A percentile compares a stretch with the other conserved stretches of the same genome.
phyloP scores from a whole-genome alignment of 768 basidiomycete genomes.

The Mycena vulgaris region DNA sequence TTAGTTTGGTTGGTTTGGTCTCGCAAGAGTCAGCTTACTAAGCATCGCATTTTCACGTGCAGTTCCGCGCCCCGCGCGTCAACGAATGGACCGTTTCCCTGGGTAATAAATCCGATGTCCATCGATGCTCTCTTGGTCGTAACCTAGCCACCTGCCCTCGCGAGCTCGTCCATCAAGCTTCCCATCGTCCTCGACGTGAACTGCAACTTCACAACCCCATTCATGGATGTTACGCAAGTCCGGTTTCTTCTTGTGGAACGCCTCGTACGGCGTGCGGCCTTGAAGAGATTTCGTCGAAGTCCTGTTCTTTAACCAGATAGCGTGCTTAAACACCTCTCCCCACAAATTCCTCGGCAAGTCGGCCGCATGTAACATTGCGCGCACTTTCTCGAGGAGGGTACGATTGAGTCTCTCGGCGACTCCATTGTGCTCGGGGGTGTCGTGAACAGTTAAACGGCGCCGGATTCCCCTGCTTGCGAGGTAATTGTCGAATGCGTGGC shows the following conservation, averaged over 20 bases:
- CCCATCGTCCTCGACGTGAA: too few relatives aligned
- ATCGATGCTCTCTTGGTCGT: neutral
- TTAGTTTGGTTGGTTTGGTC: too few relatives aligned
- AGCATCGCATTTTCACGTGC: too few relatives aligned
- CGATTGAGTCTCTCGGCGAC: neutral
- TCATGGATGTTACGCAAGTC: too few relatives aligned
- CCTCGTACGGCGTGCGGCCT: neutral
- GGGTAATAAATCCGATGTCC: too few relatives aligned
- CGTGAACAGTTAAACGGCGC: conserved; percentile 35
- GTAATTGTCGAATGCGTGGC: conserved; percentile 36
- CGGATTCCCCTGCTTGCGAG: conserved; percentile 38
- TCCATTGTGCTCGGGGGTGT: neutral
- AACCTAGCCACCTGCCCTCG: neutral
- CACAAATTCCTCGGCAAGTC: conserved; percentile 33
- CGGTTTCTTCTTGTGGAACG: conserved; percentile 20
- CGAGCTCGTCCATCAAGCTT: neutral
- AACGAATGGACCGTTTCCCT: neutral
- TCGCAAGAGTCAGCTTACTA: too few relatives aligned
- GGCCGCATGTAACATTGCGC: conserved; percentile 49
- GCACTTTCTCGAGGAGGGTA: neutral
- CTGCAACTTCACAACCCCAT: too few relatives aligned
- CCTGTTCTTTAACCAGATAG: neutral
- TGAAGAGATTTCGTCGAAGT: neutral
- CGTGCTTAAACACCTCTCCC: neutral
- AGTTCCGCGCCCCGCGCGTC: too few relatives aligned